Evolutionary conservation across 2,329 filamentous ascomycete genomes (phyloP).

Genomic region (Cladophialophora yegresii): DNA sequence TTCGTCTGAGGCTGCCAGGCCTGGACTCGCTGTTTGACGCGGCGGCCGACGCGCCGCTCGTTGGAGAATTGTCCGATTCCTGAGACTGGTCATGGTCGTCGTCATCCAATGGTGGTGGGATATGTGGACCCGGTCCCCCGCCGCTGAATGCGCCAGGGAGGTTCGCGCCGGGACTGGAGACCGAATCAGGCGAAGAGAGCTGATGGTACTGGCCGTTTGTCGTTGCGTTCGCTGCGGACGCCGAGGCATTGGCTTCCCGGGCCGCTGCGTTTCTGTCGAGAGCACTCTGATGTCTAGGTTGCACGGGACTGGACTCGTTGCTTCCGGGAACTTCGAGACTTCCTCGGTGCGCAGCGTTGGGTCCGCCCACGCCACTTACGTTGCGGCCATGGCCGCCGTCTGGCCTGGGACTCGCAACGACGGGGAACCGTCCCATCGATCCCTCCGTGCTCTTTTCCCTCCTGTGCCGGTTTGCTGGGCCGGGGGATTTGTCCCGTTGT

Average conservation of each 20-base stretch:
- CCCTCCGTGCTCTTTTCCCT: slow-evolving; percentile 74
- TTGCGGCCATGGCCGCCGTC: slow-evolving; percentile 45
- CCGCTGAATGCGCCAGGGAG: slow-evolving; percentile 37
- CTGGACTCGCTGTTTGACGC: slow-evolving; percentile 46
- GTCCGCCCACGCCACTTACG: slow-evolving; percentile 44
- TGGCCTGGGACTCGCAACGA: slow-evolving; percentile 82
- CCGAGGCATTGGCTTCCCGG: slow-evolving; percentile 8
- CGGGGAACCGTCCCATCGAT: slow-evolving; percentile 56
- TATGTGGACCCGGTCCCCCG: slow-evolving; percentile 38
- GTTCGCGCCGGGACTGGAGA: slow-evolving; percentile 10
- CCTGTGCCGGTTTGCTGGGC: slow-evolving; percentile 59
- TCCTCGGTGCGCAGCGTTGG: slow-evolving; percentile 58
- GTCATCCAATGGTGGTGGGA: slow-evolving; percentile 41
- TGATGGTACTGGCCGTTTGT: slow-evolving; percentile 16
- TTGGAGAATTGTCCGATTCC: slow-evolving; percentile 20
- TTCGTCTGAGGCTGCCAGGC: slow-evolving; percentile 62
- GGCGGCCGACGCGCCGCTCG: slow-evolving; percentile 31
- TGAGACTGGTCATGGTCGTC: slow-evolving; percentile 30
- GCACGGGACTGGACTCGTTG: slow-evolving; percentile 50
- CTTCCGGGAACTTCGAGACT: slow-evolving; percentile 80
- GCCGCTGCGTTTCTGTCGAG: slow-evolving; percentile 33
- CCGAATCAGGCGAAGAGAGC: slow-evolving; percentile 47
- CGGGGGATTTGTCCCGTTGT: slow-evolving; percentile 72
- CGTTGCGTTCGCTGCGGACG: slow-evolving; percentile 16
- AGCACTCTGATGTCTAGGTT: slow-evolving; percentile 39